A percentile compares a stretch with the other conserved stretches of the same genome.
Conservation (phyloP, 306 rosid genomes). For the Hippophae tibetana region DNA sequence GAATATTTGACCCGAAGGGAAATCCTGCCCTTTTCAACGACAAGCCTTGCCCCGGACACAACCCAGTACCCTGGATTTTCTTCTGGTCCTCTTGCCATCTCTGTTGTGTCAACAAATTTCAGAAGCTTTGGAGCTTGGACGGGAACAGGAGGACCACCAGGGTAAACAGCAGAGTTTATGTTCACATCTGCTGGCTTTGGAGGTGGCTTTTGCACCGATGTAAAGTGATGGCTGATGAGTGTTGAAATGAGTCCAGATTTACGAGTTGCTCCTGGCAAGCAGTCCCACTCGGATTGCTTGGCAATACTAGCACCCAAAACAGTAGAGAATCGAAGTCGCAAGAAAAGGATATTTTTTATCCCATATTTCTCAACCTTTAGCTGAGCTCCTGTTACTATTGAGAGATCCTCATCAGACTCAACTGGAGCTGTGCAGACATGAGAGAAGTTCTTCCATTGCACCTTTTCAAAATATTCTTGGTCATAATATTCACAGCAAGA, state of each 20-base stretch:
- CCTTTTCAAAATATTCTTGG: slow-evolving; percentile 75
- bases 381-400: slow-evolving; percentile 87
- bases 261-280: slow-evolving; percentile 72
- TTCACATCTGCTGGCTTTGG: slow-evolving; percentile 92
- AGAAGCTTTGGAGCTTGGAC: slow-evolving; percentile 81
- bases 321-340: slow-evolving; percentile 65
- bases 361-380: slow-evolving; percentile 84
- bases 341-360: slow-evolving; percentile 62
- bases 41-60: slow-evolving; percentile 85
- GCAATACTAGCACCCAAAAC: slow-evolving; percentile 57
- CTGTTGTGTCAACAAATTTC: slow-evolving; percentile 86
- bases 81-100: slow-evolving; percentile 93
- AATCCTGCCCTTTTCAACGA: slow-evolving; percentile 78
- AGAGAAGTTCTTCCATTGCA: slow-evolving; percentile 94
- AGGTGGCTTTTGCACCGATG: slow-evolving; percentile 68
- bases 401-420: slow-evolving; percentile 69
- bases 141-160: slow-evolving; percentile 94
- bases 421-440: slow-evolving; percentile 95
- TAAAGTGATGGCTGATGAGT: slow-evolving; percentile 88
- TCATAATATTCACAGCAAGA: slow-evolving; percentile 42
- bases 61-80: slow-evolving; percentile 98
- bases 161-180: slow-evolving; percentile 87
- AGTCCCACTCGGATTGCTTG: slow-evolving; percentile 84
- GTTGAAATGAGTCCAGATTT: slow-evolving; percentile 94
- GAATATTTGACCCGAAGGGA: slow-evolving; percentile 80